Base-by-base conservation (phyloP, 2,329 filamentous ascomycete genomes). In the Penicillium frequentans region DNA sequence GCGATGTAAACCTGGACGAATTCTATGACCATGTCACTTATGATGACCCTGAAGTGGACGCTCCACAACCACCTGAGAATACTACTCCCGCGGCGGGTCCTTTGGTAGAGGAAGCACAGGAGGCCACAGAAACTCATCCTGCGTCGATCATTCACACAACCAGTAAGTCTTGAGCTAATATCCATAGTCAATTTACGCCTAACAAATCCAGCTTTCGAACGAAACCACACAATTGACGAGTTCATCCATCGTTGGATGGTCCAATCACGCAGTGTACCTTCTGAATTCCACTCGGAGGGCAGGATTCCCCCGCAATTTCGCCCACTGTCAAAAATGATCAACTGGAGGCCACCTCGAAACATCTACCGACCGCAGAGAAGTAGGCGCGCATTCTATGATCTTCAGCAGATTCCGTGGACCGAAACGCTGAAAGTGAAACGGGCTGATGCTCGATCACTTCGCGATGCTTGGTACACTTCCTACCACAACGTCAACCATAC, bases 381-480 rank as follows among this genome's bases (percentile, higher is more conserved):
- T 50, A 57, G 57, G 13, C 57, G 64, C 19, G 67, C 68, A 11
- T 66, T 67, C 8, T 77, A 68, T 51, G 75, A 78, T 55, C 66
- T 78, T 16, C 75, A 78, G 56, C 74, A 75, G 45, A 77, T 78
- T 13, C 75, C 75, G 2, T 78, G 75, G 75, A 67, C 60, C 37
- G 68, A 73, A 13, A 70, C 65, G 2, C 55, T 78, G 37, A 67
- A 69, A 21, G 72, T 77, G 26, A 69, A 66, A 48, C 69, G 75
- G 10, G 64, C 68, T 1, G 72, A 74, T 60, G 75, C 75, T 24
- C 69, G 75, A 8, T 55, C 61, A 6, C 60, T 77, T 45, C 74
- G 75, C 16, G 75, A 77, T 56, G 58, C 64, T n/a, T 73, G 73
- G 69, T 78, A 78, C 57, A 75, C 68, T 10, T 71, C 75, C 1